phyloP scores from a whole-genome alignment of 768 basidiomycete genomes.

The Epithele typhae region DNA sequence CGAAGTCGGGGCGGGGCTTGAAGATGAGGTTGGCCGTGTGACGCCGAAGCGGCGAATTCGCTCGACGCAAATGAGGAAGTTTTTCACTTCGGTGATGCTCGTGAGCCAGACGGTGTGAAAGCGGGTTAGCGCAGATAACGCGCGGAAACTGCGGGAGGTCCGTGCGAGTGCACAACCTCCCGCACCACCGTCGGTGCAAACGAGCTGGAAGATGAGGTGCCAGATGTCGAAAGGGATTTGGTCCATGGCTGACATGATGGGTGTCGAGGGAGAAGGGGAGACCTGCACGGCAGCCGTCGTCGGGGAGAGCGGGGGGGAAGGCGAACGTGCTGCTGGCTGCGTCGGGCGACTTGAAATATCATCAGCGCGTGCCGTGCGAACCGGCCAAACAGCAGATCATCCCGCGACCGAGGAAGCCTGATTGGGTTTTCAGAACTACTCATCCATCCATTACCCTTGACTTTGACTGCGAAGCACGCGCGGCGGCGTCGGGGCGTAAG shows the following conservation, averaged over 20 bases:
- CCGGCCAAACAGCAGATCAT: no score
- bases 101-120: constrained; percentile 7
- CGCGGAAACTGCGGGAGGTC: constrained; percentile 4
- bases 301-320: no score
- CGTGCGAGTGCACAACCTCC: constrained; percentile 8
- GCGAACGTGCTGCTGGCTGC: no score
- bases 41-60: constrained; percentile 5
- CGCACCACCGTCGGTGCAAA: constrained; percentile 9
- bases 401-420: background rate
- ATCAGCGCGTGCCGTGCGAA: background rate
- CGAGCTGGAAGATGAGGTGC: constrained; percentile 8
- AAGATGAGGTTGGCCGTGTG: background rate
- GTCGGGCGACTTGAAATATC: background rate
- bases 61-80: constrained; percentile 13
- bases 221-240: constrained; percentile 11
- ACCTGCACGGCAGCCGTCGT: no score
- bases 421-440: background rate
- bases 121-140: constrained; percentile 1
- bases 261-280: no score
- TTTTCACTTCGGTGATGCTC: constrained; percentile 5
- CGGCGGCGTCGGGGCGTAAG: no score
- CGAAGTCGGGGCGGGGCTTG: background rate
- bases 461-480: no score
- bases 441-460: background rate
- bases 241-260: background rate